Evolutionary conservation across 352 stramenopile species (phyloP).

Genomic region (Elongisporangium undulatum): DNA sequence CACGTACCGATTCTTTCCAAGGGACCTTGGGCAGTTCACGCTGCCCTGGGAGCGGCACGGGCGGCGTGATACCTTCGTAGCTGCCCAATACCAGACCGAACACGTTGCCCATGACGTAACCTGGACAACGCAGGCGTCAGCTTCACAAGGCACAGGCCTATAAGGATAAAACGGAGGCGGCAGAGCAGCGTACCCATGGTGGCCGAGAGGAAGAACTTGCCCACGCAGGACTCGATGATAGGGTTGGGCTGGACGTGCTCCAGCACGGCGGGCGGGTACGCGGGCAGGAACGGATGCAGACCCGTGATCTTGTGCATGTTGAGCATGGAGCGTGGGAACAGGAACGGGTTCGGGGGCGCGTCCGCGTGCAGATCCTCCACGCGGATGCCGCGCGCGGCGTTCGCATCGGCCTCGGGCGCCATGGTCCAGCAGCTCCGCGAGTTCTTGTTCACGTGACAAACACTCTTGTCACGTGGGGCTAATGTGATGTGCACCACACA

Average conservation of each 20-base stretch:
- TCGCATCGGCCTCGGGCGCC: too few species aligned
- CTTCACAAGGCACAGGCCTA: not conserved
- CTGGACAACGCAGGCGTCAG: conserved; percentile 14
- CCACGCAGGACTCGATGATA: conserved; percentile 69
- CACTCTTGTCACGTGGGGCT: too few species aligned
- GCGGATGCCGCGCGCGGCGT: conserved; percentile 50
- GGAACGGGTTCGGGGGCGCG: conserved; percentile 67
- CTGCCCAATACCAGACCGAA: conserved; percentile 78
- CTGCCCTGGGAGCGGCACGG: conserved; percentile 74
- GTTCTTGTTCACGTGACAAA: too few species aligned
- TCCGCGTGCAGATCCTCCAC: conserved; percentile 51
- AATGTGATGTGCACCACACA: too few species aligned
- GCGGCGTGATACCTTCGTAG: conserved; percentile 84
- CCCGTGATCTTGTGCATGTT: conserved; percentile 37
- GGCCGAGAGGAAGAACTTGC: conserved; percentile 80
- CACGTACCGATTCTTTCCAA: conserved; percentile 63
- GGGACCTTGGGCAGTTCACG: conserved; percentile 75
- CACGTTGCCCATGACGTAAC: conserved; percentile 75
- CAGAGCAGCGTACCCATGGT: conserved; percentile 51
- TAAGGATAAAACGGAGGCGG: not conserved
- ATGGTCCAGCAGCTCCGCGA: too few species aligned
- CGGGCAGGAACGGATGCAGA: conserved; percentile 67
- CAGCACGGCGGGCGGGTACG: conserved; percentile 64
- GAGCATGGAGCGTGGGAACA: conserved; percentile 71
- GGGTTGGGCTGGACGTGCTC: conserved; percentile 68